Base-by-base conservation (phyloP, 2,329 filamentous ascomycete species). In the Monosporascus ibericus region DNA sequence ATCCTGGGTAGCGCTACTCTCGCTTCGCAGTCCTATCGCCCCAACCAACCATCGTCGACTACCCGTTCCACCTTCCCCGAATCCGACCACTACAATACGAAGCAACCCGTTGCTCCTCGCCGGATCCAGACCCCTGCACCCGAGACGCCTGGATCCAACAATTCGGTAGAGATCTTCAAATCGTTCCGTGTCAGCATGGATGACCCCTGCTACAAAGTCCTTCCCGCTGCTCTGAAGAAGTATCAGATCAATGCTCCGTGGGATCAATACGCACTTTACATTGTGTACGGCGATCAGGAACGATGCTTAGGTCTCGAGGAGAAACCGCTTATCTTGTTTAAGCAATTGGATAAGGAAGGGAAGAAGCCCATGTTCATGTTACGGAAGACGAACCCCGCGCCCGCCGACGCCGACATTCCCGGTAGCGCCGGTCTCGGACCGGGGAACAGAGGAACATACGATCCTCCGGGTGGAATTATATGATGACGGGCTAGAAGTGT, bases 341-440 rank as follows among this genome's bases (percentile, higher is more conserved):
- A 99, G 73, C 92, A 97, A 68, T 76, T 99, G 52, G 92, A 97
- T 67, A 92, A 92, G 69, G 94, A 97, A 74, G 94, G 94, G 47
- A 88, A 95, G 72, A 99, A 97, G 69, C 94, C 94, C 22, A 97
- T 97, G 94, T 99, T 99, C 66, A 99, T 99, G 94, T 75, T 99
- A 52, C 78, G 94, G 52, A 84, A 84, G 70, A 85, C 80, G 36
- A 81, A 79, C 47, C 77, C 75, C 39, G 77, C 78, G 9, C 73
- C 72, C 49, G 72, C 72, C 24, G 80, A 82, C 48, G 65, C 58
- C 17, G 77, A 79, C 44, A 70, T 73, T 1, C 78, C 78, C 9
- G 79, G 79, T 17, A 81, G 79, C 56, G 79, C 78, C 6, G 79
- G 79, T 11, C 66, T 82, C 25, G 73, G 71, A 30, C 70, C 69